Percentiles rank a stretch among this genome's conserved stretches.
These are phyloP conservation scores for Vickermania spadyakhi DNA, from an alignment of 208 protist genomes.

Conservation along the genomic window DNA sequence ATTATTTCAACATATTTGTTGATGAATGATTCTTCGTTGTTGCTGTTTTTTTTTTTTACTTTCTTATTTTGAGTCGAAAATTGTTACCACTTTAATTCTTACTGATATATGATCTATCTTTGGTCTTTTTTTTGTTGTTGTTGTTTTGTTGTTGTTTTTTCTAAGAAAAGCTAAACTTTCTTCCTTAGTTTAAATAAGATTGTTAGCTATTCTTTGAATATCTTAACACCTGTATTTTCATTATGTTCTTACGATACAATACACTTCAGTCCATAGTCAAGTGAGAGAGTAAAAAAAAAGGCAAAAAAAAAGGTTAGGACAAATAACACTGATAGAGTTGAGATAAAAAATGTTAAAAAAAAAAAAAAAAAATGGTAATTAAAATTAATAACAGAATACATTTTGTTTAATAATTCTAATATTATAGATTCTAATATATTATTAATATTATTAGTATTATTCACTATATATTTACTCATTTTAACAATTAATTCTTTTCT, in stretches of 20 bases:
- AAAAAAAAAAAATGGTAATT: background rate
- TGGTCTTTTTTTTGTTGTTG: no score
- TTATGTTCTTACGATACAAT: background rate
- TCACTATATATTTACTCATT: background rate
- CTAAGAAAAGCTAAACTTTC: background rate
- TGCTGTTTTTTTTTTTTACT: no score
- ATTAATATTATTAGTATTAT: conserved; percentile 1
- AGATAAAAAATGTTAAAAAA: background rate
- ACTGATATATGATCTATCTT: no score
- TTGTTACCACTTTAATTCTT: no score
- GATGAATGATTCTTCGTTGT: no score
- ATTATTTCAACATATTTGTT: no score
- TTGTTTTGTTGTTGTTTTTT: no score
- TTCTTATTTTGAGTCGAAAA: no score
- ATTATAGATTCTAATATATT: conserved; percentile 1
- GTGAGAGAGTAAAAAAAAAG: background rate
- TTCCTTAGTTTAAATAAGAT: background rate
- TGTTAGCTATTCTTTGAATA: background rate
- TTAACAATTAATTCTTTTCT: background rate
- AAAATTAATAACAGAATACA: background rate
- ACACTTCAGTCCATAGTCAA: background rate
- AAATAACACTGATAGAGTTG: background rate
- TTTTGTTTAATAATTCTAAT: conserved; percentile 1
- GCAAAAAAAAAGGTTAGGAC: background rate
- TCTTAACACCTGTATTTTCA: background rate